Base-by-base conservation (phyloP, 805 yeast species). In the Pichia kluyveri region DNA sequence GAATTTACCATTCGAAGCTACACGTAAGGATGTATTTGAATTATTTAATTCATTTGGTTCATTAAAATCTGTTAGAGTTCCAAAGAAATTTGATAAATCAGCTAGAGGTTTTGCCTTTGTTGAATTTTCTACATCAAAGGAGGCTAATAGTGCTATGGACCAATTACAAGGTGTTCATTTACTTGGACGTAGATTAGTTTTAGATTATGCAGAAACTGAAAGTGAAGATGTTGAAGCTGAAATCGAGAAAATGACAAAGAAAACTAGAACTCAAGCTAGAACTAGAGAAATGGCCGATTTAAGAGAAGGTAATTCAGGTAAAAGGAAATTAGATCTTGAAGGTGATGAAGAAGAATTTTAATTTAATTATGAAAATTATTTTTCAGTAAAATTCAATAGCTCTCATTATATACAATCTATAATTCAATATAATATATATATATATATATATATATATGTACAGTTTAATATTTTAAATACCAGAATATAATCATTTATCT, bases 101-200 rank as follows among this genome's bases (percentile, higher is more conserved):
- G 95, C 97, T 12, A 81, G 99, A 63, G 99, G 99, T 63, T 93
- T 93, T 72, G 99, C 98, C 0, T 93, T 93, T 65, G 96, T 95
- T 42, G 99, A 93, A 68, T 93, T 85, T 62, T 71, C 85, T 11
- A 70, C 93, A 39, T 75, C 86, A 23, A 82, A 87, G 64, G 99
- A 93, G 66, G 97, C 99, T 1, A 96, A 85, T 62, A 80, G 74
- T 61, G 99, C 98, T 14, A 85, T 93, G 91, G 82, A 83, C 57
- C 91, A 90, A 62, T 76, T 93, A 54, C 85, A 83, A 62, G 99
- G 99, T 51, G 96, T 95, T 3, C 99, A 93, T 75, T 83, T 93
- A 69, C 75, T 93, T 45, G 99, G 99, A 34, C 84, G 99, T 70
- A 77, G 96, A 55, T 72, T 93, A 55, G 96, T 91, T 12, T 81